Conservation (phyloP, 306 rosid genomes). For the Cyamopsis tetragonoloba region DNA sequence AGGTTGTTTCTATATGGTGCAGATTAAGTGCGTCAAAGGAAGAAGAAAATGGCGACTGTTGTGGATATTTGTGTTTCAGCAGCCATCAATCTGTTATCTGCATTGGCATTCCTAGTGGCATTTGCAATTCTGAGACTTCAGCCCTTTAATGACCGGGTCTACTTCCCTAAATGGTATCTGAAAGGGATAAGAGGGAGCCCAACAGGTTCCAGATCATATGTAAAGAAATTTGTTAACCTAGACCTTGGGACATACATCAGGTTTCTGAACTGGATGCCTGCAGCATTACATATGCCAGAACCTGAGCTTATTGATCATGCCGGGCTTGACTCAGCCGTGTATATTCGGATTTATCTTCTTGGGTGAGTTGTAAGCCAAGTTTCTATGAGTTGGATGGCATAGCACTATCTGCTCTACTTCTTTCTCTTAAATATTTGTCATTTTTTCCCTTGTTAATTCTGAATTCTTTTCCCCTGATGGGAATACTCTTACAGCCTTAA, state of each 20-base stretch:
- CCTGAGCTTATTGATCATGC: conserved; percentile 89
- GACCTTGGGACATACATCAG: conserved; percentile 50
- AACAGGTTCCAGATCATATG: conserved; percentile 29
- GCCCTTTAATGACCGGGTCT: conserved; percentile 80
- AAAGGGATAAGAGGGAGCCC: conserved; percentile 89
- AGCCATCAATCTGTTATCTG: conserved; percentile 59
- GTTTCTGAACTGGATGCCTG: conserved; percentile 93
- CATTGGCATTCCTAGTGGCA: conserved; percentile 60
- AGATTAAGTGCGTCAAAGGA: conserved; percentile 27
- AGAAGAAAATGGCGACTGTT: conserved; percentile 58
- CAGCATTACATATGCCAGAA: conserved; percentile 88
- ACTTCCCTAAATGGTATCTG: conserved; percentile 93
- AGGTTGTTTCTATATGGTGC: conserved; percentile 16
- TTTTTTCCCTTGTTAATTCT: background rate
- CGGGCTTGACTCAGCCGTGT: conserved; percentile 86
- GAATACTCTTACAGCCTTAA: conserved; percentile 52
- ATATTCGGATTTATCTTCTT: conserved; percentile 71
- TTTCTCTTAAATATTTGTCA: conserved; percentile 1
- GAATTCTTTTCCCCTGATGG: conserved; percentile 12
- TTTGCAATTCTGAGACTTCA: conserved; percentile 77
- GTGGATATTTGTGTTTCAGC: conserved; percentile 64
- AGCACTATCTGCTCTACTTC: background rate
- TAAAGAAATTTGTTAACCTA: conserved; percentile 62
- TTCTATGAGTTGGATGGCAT: background rate
- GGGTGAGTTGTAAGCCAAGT: conserved; percentile 52